A percentile compares a stretch with the other conserved stretches of the same genome.
These are phyloP conservation scores for Sclerotinia borealis DNA, from an alignment of 2,329 filamentous ascomycete genomes.

Conservation along the genomic window DNA sequence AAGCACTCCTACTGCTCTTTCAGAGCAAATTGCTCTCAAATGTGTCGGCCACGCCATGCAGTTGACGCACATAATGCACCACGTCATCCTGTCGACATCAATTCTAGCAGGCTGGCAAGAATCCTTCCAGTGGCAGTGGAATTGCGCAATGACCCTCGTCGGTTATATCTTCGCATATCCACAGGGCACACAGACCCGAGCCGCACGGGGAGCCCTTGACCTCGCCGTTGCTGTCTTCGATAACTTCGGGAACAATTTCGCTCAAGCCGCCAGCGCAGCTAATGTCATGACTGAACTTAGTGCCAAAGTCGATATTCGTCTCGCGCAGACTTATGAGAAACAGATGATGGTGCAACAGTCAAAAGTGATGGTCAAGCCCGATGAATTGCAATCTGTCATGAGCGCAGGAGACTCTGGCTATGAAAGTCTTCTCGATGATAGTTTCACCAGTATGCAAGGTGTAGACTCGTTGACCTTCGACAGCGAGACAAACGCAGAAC, in stretches of 20 bases:
- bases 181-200: constrained; percentile 23
- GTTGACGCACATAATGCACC: constrained; percentile 36
- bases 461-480: constrained; percentile 9
- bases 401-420: constrained; percentile 6
- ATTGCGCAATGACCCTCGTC: constrained; percentile 36
- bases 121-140: constrained; percentile 40
- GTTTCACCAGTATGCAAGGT: neutral
- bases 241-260: constrained; percentile 33
- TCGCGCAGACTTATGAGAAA: neutral
- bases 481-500: constrained; percentile 9
- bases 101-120: constrained; percentile 36
- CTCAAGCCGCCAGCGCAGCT: constrained; percentile 33
- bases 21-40: constrained; percentile 28
- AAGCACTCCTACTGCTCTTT: constrained; percentile 17
- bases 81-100: constrained; percentile 31
- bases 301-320: constrained; percentile 28
- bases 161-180: constrained; percentile 39
- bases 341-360: neutral
- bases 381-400: constrained; percentile 7
- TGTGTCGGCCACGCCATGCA: constrained; percentile 35
- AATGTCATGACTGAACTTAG: constrained; percentile 31
- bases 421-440: constrained; percentile 8
- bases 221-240: constrained; percentile 35
- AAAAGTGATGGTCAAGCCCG: neutral
- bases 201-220: constrained; percentile 34